Conservation (phyloP, 768 basidiomycete genomes). For the Calocybe cyanea region DNA sequence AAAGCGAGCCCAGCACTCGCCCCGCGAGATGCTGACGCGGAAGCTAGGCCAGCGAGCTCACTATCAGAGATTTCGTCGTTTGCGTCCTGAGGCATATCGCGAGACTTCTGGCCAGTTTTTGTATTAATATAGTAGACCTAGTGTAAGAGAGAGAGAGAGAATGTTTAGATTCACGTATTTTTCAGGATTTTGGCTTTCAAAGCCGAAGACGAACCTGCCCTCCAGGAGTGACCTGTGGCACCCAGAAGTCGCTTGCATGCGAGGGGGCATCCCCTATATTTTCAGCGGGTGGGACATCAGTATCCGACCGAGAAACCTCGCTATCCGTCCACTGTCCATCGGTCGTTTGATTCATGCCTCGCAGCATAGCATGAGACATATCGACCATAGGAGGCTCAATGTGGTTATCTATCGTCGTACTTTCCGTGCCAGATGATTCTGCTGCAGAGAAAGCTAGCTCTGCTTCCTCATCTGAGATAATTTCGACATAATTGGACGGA, state of each 20-base stretch:
- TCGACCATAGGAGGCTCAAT: constrained; percentile 36
- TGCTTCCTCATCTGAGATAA: constrained; percentile 78
- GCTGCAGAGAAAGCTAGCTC: constrained; percentile 58
- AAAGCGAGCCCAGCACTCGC: constrained; percentile 51
- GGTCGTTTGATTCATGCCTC: constrained; percentile 34
- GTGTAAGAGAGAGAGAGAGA: constrained; percentile 2
- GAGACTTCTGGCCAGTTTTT: constrained; percentile 75
- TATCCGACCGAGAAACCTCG: constrained; percentile 32
- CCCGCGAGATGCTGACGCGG: constrained; percentile 55
- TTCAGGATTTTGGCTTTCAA: no score
- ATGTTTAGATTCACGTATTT: no score
- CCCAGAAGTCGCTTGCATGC: constrained; percentile 81
- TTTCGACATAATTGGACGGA: constrained; percentile 89
- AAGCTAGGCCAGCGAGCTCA: constrained; percentile 57
- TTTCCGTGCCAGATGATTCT: constrained; percentile 38
- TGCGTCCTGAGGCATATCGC: constrained; percentile 76
- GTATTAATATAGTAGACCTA: constrained; percentile 98
- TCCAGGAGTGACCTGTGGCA: constrained; percentile 77
- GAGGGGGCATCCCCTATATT: constrained; percentile 27
- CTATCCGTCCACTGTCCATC: constrained; percentile 58
- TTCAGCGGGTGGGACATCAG: constrained; percentile 29
- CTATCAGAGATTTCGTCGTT: constrained; percentile 63
- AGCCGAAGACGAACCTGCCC: constrained; percentile 62
- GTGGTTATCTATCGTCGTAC: constrained; percentile 19
- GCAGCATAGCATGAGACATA: constrained; percentile 46